Evolutionary conservation across 345 rosid genomes (phyloP).

Genomic region (Stellera chamaejasme): DNA sequence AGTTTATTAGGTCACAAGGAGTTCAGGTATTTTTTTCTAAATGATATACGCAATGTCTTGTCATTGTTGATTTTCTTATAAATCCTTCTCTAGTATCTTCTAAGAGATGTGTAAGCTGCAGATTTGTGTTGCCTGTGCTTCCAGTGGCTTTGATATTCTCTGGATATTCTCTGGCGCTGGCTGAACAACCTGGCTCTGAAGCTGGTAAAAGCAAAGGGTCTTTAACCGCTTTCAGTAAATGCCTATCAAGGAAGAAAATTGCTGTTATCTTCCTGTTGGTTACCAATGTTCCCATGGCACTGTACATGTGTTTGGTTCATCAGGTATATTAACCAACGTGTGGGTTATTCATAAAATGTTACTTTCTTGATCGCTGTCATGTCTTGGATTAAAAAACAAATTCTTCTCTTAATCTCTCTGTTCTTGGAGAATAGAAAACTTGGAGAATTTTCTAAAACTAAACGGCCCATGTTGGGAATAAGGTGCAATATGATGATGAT

Average conservation of each 20-base stretch:
- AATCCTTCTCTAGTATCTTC: constrained; percentile 13
- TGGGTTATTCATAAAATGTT: background rate
- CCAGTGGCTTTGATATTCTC: constrained; percentile 83
- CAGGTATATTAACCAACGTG: constrained; percentile 41
- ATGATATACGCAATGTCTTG: constrained; percentile 4
- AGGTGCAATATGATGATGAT: too few species aligned
- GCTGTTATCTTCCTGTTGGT: constrained; percentile 65
- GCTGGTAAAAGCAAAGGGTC: constrained; percentile 27
- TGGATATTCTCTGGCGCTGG: constrained; percentile 58
- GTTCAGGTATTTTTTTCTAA: constrained; percentile 47
- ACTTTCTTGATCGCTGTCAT: background rate
- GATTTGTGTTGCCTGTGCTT: constrained; percentile 94
- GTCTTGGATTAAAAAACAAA: background rate
- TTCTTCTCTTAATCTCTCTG: background rate
- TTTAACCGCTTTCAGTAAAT: constrained; percentile 21
- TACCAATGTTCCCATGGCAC: constrained; percentile 81
- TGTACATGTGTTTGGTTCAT: constrained; percentile 80
- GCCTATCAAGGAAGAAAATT: constrained; percentile 35
- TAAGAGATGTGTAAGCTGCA: constrained; percentile 34
- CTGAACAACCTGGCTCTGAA: constrained; percentile 30
- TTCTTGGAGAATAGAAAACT: background rate
- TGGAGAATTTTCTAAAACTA: too few species aligned
- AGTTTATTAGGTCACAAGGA: constrained; percentile 88
- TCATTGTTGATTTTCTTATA: constrained; percentile 1
- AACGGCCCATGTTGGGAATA: background rate